Base-by-base conservation (phyloP, 192 early-diverging fungal genomes). In the Umbelopsis ramanniana region DNA sequence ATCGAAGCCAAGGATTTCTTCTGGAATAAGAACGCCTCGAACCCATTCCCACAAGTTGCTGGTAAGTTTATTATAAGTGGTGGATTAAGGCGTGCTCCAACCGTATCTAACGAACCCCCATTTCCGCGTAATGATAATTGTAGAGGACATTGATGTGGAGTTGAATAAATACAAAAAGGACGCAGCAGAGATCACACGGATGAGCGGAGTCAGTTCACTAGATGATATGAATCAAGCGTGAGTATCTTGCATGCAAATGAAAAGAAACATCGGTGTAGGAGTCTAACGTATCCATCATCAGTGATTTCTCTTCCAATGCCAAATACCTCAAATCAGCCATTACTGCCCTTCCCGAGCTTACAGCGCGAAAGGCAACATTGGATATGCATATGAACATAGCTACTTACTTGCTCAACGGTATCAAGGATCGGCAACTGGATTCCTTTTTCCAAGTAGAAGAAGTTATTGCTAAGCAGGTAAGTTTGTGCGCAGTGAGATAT, bases 361-460 rank as follows among this genome's bases (percentile, higher is more conserved):
- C 96, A 21, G 95, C 95, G 17, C 86, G 96, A 55, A 98, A 99
- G 80, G 85, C 91, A 12, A 90, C 92, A 15, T 82, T 99, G 26
- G 98, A 99, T 77, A 97, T 97, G 93, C 98, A 99, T 76, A 99
- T 97, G 95, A 96, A 95, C 76, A 93, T 98, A 66, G 96, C 97
- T 4, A 98, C 96, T 2, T 82, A 86, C 22, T 77, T 99, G 72
- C 84, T 99, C 17, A 89, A 93, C 24, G 82, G 84, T 23, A 98
- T 99, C 81, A 93, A 96, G 79, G 92, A 96, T 23, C 85, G 98
- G 52, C 93, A 98, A 72, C 78, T 99, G 54, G 97, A 99, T 74
- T 90, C 89, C 0, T 93, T 97, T 68, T 97, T 98, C 76, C 92
- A 96, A 67, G 84, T 95, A 80, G 97, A 98, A 79, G 97, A 99